Percentiles rank a stretch among this genome's conserved stretches.
phyloP scores from a whole-genome alignment of 306 rosid genomes.

The Cicer cuneatum region DNA sequence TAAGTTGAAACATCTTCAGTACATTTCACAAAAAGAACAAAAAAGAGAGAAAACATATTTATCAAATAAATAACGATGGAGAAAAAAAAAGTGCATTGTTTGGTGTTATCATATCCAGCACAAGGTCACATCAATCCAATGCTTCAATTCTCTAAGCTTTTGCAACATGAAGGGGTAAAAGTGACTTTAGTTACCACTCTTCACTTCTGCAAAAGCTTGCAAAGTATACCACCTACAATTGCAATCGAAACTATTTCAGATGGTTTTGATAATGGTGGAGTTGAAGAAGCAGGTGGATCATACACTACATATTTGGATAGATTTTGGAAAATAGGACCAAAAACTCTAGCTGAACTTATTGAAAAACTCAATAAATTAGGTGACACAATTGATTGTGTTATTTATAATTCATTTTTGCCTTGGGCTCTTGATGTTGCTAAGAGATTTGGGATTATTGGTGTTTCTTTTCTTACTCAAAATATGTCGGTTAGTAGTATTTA shows the following conservation, averaged over 20 bases:
- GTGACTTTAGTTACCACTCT: slow-evolving; percentile 47
- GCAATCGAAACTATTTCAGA: slow-evolving; percentile 54
- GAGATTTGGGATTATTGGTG: slow-evolving; percentile 45
- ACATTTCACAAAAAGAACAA: too few relatives aligned
- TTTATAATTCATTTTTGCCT: slow-evolving; percentile 50
- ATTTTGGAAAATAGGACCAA: slow-evolving; percentile 39
- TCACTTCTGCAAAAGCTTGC: slow-evolving; percentile 15
- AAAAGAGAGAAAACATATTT: not conserved
- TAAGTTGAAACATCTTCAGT: too few relatives aligned
- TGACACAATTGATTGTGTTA: slow-evolving; percentile 39
- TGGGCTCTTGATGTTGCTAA: slow-evolving; percentile 57
- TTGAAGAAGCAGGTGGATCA: not conserved
- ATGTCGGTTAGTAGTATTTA: slow-evolving; percentile 43
- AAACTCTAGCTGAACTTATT: slow-evolving; percentile 34
- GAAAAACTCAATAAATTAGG: slow-evolving; percentile 18
- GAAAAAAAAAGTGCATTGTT: slow-evolving; percentile 38
- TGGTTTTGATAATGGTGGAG: slow-evolving; percentile 44
- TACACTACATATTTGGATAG: not conserved
- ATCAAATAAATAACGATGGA: not conserved
- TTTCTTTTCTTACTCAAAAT: slow-evolving; percentile 48
- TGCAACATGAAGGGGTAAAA: slow-evolving; percentile 40
- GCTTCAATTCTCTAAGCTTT: slow-evolving; percentile 35
- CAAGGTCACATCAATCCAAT: slow-evolving; percentile 49
- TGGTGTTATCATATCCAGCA: slow-evolving; percentile 44
- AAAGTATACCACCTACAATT: not conserved